A percentile compares a stretch with the other conserved stretches of the same genome.
phyloP scores from a whole-genome alignment of 176 grass and related monocot genomes.

The Aegilops longissima region DNA sequence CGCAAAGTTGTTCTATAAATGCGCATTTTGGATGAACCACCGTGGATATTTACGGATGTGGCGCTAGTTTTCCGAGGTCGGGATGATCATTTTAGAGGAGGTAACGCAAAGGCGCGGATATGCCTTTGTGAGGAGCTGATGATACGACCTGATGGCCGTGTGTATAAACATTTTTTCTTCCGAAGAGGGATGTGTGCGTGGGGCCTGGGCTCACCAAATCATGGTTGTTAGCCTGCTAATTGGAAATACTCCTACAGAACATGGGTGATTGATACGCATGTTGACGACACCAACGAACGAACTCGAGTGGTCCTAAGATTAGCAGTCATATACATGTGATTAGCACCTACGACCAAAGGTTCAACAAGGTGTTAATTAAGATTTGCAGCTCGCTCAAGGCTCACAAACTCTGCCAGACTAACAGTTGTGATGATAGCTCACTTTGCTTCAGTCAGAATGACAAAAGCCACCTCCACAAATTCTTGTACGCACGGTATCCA shows the following conservation, averaged over 20 bases:
- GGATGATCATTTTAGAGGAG: too few species aligned
- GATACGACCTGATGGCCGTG: background rate
- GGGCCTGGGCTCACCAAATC: background rate
- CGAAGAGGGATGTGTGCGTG: background rate
- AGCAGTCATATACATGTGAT: constrained; percentile 13
- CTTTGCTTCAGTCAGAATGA: background rate
- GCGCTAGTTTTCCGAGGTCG: background rate
- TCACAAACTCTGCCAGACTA: background rate
- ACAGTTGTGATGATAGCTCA: background rate
- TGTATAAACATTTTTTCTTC: background rate
- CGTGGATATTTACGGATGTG: background rate
- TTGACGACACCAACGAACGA: background rate
- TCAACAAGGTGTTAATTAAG: background rate
- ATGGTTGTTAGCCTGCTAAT: constrained; percentile 1
- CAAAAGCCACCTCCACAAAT: background rate
- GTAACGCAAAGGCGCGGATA: background rate
- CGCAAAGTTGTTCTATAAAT: background rate
- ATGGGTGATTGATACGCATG: constrained; percentile 35
- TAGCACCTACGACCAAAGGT: constrained; percentile 18
- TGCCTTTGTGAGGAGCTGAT: background rate
- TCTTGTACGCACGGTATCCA: background rate
- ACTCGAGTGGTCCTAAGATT: constrained; percentile 25
- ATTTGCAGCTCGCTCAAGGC: background rate
- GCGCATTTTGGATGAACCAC: background rate
- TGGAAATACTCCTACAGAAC: background rate